phyloP scores from a whole-genome alignment of 495 filamentous ascomycete species.

The Xanthoparmelia taractica region DNA sequence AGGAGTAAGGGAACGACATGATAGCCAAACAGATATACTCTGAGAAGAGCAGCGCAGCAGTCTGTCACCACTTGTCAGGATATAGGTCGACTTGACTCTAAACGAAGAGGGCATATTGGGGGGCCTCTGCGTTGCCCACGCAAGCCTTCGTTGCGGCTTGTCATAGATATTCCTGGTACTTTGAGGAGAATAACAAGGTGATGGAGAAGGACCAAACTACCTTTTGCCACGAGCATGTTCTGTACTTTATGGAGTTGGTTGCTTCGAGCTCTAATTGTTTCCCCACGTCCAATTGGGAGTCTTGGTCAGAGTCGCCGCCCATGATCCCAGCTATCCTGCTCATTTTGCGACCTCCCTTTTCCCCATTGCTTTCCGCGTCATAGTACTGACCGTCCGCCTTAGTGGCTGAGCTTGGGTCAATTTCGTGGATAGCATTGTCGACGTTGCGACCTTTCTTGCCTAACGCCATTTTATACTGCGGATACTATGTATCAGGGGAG shows the following conservation, averaged over 20 bases:
- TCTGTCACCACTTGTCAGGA: conserved; percentile 41
- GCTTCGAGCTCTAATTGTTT: conserved; percentile 73
- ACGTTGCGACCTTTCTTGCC: conserved; percentile 17
- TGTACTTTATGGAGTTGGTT: conserved; percentile 74
- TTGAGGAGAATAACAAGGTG: background rate
- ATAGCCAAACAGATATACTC: conserved; percentile 92
- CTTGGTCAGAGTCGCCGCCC: conserved; percentile 22
- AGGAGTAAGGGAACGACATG: conserved; percentile 90
- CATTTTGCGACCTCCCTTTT: conserved; percentile 24
- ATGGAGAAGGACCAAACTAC: conserved; percentile 34
- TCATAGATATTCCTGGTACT: background rate
- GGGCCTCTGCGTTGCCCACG: too few species aligned
- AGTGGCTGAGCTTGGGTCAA: conserved; percentile 3
- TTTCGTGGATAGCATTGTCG: conserved; percentile 13
- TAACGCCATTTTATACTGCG: conserved; percentile 48
- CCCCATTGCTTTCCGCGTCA: conserved; percentile 16
- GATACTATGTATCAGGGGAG: conserved; percentile 33
- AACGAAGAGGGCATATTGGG: background rate
- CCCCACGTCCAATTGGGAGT: conserved; percentile 40
- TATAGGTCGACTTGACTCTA: background rate
- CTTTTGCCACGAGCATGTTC: conserved; percentile 88
- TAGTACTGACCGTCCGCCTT: conserved; percentile 17
- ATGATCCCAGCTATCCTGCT: conserved; percentile 19
- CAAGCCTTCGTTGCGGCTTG: conserved; percentile 4
- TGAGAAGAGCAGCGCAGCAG: conserved; percentile 76